These are phyloP conservation scores for Colletotrichum sp. DNA, from an alignment of 2,329 filamentous ascomycete genomes.

Conservation along the genomic window DNA sequence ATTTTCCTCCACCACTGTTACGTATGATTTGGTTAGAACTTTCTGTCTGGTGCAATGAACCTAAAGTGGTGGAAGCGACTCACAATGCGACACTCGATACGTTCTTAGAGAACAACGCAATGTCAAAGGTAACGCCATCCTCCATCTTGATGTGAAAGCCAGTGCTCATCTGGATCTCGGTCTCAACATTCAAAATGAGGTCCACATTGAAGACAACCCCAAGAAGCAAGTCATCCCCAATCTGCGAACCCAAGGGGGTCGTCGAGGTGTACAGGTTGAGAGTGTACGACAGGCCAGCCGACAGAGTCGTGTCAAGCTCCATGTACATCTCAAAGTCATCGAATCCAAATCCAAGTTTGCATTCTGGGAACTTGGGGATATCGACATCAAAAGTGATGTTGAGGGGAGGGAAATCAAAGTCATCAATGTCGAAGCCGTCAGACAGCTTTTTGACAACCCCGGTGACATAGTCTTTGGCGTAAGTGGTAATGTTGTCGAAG, in stretches of 20 bases:
- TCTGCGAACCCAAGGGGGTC: constrained; percentile 43
- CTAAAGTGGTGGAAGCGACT: constrained; percentile 26
- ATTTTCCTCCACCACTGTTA: constrained; percentile 52
- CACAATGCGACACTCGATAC: constrained; percentile 54
- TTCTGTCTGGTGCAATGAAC: rapidly evolving
- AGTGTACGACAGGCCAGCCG: constrained; percentile 46
- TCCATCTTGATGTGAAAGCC: constrained; percentile 61
- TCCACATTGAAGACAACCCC: constrained; percentile 55
- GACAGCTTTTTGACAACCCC: constrained; percentile 28
- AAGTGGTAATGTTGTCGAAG: constrained; percentile 36
- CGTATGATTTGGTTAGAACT: neutral
- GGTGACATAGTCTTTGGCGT: constrained; percentile 36
- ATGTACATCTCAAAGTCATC: constrained; percentile 58
- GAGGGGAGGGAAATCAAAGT: constrained; percentile 38
- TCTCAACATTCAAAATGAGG: constrained; percentile 52
- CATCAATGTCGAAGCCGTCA: constrained; percentile 29
- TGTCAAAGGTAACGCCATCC: constrained; percentile 49
- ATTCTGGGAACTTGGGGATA: constrained; percentile 45
- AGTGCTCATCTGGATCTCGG: constrained; percentile 51
- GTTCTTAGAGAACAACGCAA: constrained; percentile 54
- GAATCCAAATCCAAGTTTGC: constrained; percentile 49
- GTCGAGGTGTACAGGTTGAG: constrained; percentile 53
- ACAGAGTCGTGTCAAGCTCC: constrained; percentile 46
- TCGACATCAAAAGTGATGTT: constrained; percentile 49
- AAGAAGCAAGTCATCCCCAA: constrained; percentile 41